Percentiles rank a stretch among this genome's conserved stretches.
These are phyloP conservation scores for Lizonia empirigonia DNA, from an alignment of 2,329 filamentous ascomycete species.

Conservation along the genomic window DNA sequence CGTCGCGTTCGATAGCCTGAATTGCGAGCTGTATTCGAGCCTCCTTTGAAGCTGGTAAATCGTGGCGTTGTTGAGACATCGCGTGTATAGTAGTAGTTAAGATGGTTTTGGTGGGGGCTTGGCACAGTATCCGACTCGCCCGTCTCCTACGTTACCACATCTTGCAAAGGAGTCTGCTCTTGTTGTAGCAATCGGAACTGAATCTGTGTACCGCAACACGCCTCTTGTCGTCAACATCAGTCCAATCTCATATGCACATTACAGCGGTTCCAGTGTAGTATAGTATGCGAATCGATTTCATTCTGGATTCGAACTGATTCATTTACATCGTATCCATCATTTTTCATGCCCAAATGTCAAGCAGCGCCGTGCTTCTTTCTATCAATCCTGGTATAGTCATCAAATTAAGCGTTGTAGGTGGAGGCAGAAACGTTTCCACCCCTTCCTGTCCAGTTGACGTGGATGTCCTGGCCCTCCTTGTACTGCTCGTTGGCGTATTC, in stretches of 20 bases:
- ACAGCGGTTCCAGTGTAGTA: too few relatives aligned
- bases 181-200: not conserved
- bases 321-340: conserved; percentile 28
- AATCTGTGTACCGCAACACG: not conserved
- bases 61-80: too few relatives aligned
- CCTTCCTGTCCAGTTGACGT: conserved; percentile 99
- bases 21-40: too few relatives aligned
- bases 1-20: too few relatives aligned
- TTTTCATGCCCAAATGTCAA: conserved; percentile 28
- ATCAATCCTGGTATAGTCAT: conserved; percentile 22
- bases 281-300: conserved; percentile 29
- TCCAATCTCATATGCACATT: too few relatives aligned
- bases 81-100: too few relatives aligned
- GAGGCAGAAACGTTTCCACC: conserved; percentile 97
- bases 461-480: conserved; percentile 83
- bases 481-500: conserved; percentile 70
- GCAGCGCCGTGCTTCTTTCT: conserved; percentile 19
- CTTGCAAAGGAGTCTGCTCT: not conserved
- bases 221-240: too few relatives aligned
- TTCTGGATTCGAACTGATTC: conserved; percentile 30
- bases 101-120: too few relatives aligned
- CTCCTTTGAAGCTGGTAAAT: too few relatives aligned
- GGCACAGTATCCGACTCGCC: too few relatives aligned
- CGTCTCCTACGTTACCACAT: too few relatives aligned
- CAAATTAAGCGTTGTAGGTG: conserved; percentile 87